Conservation (phyloP, 2,329 filamentous ascomycete genomes). For the Raffaelea ambrosiae region DNA sequence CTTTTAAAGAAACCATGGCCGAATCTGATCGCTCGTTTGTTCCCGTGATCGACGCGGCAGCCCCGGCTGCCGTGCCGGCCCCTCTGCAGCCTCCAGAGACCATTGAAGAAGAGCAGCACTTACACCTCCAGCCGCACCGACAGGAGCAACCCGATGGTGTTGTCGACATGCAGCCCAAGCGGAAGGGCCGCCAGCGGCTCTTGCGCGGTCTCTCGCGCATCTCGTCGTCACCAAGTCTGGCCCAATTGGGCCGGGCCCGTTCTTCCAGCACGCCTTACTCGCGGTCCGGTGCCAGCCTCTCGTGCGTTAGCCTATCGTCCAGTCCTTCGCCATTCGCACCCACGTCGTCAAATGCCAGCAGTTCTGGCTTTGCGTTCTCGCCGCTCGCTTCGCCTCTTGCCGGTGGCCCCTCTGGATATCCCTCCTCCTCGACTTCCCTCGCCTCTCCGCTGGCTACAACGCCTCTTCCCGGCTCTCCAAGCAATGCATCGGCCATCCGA, state of each 20-base stretch:
- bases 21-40: not conserved
- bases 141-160: slow-evolving; percentile 4
- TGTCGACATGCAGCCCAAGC: slow-evolving; percentile 12
- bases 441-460: slow-evolving; percentile 18
- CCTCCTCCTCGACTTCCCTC: slow-evolving; percentile 21
- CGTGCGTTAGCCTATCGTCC: slow-evolving; percentile 44
- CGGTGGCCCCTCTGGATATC: slow-evolving; percentile 3
- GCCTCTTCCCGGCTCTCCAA: slow-evolving; percentile 26
- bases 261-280: slow-evolving; percentile 63
- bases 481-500: slow-evolving; percentile 30
- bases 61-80: slow-evolving; percentile 10
- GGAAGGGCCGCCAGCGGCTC: slow-evolving; percentile 55
- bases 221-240: slow-evolving; percentile 68
- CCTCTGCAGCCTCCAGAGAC: slow-evolving; percentile 3
- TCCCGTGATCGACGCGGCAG: slow-evolving; percentile 11
- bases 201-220: slow-evolving; percentile 71
- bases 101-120: slow-evolving; percentile 5
- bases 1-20: not conserved
- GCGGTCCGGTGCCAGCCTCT: slow-evolving; percentile 35
- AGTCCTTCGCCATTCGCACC: slow-evolving; percentile 32
- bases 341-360: slow-evolving; percentile 19
- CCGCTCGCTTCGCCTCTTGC: slow-evolving; percentile 20
- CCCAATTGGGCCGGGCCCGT: slow-evolving; percentile 52
- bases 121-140: slow-evolving; percentile 1
- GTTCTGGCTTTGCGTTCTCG: slow-evolving; percentile 15